These are phyloP conservation scores for Spathaspora gorwiae DNA, from an alignment of 805 yeast genomes.

Conservation along the genomic window DNA sequence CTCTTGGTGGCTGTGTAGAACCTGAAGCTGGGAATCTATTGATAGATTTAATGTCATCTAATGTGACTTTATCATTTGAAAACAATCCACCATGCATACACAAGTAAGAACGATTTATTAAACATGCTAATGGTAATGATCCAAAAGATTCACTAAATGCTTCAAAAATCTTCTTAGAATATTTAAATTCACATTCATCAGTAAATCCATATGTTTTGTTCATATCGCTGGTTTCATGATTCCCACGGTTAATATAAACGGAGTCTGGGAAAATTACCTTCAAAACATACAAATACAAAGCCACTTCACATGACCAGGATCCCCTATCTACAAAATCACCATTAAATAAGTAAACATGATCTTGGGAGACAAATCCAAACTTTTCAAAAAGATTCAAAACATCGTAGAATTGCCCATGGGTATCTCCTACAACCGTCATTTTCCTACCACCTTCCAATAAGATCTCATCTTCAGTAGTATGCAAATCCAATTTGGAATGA, in stretches of 20 bases:
- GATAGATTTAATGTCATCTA: slow-evolving; percentile 69
- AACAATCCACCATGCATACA: slow-evolving; percentile 96
- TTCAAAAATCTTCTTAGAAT: slow-evolving; percentile 71
- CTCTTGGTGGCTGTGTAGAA: slow-evolving; percentile 76
- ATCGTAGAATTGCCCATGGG: slow-evolving; percentile 95
- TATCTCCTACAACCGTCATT: slow-evolving; percentile 92
- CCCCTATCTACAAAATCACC: slow-evolving; percentile 99
- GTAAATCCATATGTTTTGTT: slow-evolving; percentile 94
- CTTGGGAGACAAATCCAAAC: slow-evolving; percentile 65
- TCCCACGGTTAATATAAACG: slow-evolving; percentile 83
- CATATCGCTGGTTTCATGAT: slow-evolving; percentile 96
- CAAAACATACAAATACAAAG: slow-evolving; percentile 68
- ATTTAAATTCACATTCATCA: slow-evolving; percentile 91
- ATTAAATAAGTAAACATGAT: slow-evolving; percentile 80
- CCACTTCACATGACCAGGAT: slow-evolving; percentile 97
- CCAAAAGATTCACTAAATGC: slow-evolving; percentile 85
- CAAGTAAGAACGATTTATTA: slow-evolving; percentile 72
- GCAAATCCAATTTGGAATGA: slow-evolving; percentile 20
- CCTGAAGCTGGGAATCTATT: slow-evolving; percentile 56
- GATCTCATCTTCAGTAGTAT: slow-evolving; percentile 17
- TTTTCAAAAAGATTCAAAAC: slow-evolving; percentile 70
- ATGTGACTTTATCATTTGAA: slow-evolving; percentile 64
- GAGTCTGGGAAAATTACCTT: slow-evolving; percentile 71
- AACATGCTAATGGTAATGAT: slow-evolving; percentile 78
- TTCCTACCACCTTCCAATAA: slow-evolving; percentile 30